Evolutionary conservation across 495 filamentous ascomycete species (phyloP), one percentile per base, ranked within the genome.

Genomic region (Penicillium maclennaniae): DNA sequence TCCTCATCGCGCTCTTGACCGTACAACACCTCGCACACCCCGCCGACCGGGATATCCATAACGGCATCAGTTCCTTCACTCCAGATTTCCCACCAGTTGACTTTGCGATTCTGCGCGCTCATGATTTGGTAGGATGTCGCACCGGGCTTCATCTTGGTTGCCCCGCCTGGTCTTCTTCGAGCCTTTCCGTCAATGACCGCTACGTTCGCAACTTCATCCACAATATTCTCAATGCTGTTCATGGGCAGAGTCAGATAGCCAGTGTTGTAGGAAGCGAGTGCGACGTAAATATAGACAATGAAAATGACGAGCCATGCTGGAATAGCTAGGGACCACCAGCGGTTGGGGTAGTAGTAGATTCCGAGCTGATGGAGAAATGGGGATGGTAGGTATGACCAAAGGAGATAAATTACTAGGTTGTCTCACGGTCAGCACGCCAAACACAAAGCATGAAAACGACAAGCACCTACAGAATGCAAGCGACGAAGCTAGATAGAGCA

Each of bases 271-370:
- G 79, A 79, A 38, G 93, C 91, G 27, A 99, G 79, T 38, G 95
- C 93, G 15, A 96, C 84, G 70, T 96, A 99, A 50, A 97, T 92
- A 67, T 93, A 97, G 17, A 93, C 81, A 15, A 97, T 77, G 20
- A 80, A 66, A 83, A 96, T 92, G 43, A 97, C 92, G 41, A 97
- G 71, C 73, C 89, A 97, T 3, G 85, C 82, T 1, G 93, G 93
- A 15, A 97, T 83, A 1, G 93, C 93, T 9, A 98, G 78, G 26
- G 87, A 87, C 93, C 93, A 98, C 93, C 93, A 98, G 20, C 93
- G 84, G 66, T 95, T 88, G 3, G 95, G 93, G 57, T 96, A 98
- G 76, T 97, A 97, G 74, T 90, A 86, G 45, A 98, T 95, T 8
- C 93, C 92, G 25, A 97, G 77, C 51, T 91, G 89, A 66, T 96